Conservation (phyloP, 2,329 filamentous ascomycete genomes). For the Macrophomina phaseolina region DNA sequence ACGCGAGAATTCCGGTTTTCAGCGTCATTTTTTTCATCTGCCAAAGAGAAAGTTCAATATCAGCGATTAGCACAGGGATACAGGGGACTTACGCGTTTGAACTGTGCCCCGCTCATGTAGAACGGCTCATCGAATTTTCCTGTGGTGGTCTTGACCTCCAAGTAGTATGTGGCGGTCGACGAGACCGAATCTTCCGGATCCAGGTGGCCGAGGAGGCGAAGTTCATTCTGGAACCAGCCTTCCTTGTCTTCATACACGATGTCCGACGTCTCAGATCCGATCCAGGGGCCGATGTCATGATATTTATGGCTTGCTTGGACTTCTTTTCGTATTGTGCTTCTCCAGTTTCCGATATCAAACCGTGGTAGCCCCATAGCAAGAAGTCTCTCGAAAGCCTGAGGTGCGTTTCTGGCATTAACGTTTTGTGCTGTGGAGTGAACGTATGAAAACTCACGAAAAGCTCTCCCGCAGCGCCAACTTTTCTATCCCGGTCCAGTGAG, state of each 20-base stretch:
- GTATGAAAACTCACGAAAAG: background rate
- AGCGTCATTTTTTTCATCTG: constrained; percentile 8
- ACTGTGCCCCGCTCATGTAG: constrained; percentile 56
- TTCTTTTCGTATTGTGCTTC: constrained; percentile 54
- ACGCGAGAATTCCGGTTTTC: background rate
- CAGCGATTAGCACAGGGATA: background rate
- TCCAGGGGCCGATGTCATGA: constrained; percentile 48
- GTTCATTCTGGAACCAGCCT: constrained; percentile 27
- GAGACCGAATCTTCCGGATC: background rate
- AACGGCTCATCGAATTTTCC: constrained; percentile 48
- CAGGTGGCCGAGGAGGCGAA: background rate
- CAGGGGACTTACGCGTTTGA: constrained; percentile 35
- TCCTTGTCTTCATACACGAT: constrained; percentile 52
- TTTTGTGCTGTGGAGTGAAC: background rate
- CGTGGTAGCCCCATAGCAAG: constrained; percentile 35
- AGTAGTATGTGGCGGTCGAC: constrained; percentile 43
- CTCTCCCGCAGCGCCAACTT: background rate
- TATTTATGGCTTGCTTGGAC: constrained; percentile 50
- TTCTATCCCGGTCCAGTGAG: background rate
- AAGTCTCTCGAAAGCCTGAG: constrained; percentile 53
- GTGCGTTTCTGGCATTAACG: background rate
- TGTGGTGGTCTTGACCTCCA: constrained; percentile 60
- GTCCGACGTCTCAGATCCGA: constrained; percentile 53
- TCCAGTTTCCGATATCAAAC: constrained; percentile 54
- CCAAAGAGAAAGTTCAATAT: background rate